Evolutionary conservation across 23 red algal species (phyloP).

Genomic region (Chondrus crispus): DNA sequence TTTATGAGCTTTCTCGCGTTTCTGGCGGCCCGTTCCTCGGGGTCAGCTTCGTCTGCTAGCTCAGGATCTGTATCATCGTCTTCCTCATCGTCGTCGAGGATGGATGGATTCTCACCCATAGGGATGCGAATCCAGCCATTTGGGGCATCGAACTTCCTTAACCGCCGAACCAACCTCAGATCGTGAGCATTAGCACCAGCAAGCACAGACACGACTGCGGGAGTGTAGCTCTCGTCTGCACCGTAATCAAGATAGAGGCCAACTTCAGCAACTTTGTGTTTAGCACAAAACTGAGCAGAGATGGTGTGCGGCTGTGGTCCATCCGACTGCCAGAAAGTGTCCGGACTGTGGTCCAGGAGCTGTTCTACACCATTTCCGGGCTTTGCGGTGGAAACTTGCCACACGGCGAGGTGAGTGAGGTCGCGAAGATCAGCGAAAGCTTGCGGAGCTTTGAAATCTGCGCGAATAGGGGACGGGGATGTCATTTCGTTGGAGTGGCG

Average conservation of each 20-base stretch:
- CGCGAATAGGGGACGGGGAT: too few relatives aligned
- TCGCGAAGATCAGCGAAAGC: conserved; percentile 60
- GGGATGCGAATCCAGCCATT: conserved; percentile 73
- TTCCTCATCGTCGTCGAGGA: conserved; percentile 40
- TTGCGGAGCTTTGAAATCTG: too few relatives aligned
- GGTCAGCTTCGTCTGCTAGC: not conserved
- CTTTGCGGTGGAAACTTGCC: conserved; percentile 75
- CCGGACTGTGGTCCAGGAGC: conserved; percentile 52
- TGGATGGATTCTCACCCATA: conserved; percentile 27
- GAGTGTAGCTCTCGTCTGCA: conserved; percentile 80
- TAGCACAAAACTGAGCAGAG: conserved; percentile 45
- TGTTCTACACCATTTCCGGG: conserved; percentile 75
- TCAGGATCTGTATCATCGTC: not conserved
- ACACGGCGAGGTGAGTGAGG: conserved; percentile 47
- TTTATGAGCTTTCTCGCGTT: not conserved
- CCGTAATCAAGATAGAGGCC: conserved; percentile 56
- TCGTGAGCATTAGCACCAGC: conserved; percentile 60
- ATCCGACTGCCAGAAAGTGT: conserved; percentile 86
- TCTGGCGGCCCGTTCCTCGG: not conserved
- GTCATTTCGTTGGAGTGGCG: too few relatives aligned
- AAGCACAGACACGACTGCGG: conserved; percentile 56
- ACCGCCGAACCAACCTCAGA: conserved; percentile 37
- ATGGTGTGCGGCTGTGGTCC: conserved; percentile 76
- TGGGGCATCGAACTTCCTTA: conserved; percentile 36
- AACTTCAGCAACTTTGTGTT: conserved; percentile 44